phyloP scores from a whole-genome alignment of 441 rosid genomes.

The Macaranga tanarius region DNA sequence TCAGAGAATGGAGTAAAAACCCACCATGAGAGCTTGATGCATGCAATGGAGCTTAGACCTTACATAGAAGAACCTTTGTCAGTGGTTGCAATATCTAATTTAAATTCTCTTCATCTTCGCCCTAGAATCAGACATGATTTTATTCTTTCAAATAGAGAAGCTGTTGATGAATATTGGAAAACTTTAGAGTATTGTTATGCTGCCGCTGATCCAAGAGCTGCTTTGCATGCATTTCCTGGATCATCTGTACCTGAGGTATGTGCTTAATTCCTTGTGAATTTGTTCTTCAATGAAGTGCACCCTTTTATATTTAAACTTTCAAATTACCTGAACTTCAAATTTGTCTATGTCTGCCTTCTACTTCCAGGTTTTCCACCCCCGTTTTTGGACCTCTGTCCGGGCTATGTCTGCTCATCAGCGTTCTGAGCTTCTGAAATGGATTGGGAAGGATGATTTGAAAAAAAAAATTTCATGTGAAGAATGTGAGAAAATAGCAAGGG shows the following conservation, averaged over 20 bases:
- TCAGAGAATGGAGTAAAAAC: conserved; percentile 47
- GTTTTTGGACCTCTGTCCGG: conserved; percentile 76
- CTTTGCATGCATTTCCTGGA: conserved; percentile 92
- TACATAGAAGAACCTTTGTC: conserved; percentile 86
- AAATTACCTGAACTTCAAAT: neutral
- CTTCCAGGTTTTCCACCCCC: conserved; percentile 66
- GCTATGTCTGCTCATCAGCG: conserved; percentile 89
- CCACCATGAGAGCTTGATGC: conserved; percentile 60
- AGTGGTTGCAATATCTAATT: conserved; percentile 50
- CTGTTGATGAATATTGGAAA: conserved; percentile 93
- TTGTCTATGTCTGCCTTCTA: conserved; percentile 24
- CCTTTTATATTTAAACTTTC: neutral
- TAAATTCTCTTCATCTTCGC: conserved; percentile 69
- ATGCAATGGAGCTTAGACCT: conserved; percentile 90
- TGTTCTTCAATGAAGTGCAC: neutral
- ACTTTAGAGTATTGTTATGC: conserved; percentile 96
- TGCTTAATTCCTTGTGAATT: conserved; percentile 23
- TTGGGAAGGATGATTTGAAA: conserved; percentile 40
- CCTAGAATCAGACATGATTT: conserved; percentile 96
- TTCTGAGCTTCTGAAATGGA: conserved; percentile 55
- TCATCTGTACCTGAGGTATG: conserved; percentile 89
- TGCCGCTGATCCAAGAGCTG: conserved; percentile 83
- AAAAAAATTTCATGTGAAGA: conserved; percentile 70
- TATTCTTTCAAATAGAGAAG: conserved; percentile 65
- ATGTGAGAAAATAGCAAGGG: conserved; percentile 80